phyloP scores from a whole-genome alignment of 805 yeast species.

The Isabelozyma gotoi region DNA sequence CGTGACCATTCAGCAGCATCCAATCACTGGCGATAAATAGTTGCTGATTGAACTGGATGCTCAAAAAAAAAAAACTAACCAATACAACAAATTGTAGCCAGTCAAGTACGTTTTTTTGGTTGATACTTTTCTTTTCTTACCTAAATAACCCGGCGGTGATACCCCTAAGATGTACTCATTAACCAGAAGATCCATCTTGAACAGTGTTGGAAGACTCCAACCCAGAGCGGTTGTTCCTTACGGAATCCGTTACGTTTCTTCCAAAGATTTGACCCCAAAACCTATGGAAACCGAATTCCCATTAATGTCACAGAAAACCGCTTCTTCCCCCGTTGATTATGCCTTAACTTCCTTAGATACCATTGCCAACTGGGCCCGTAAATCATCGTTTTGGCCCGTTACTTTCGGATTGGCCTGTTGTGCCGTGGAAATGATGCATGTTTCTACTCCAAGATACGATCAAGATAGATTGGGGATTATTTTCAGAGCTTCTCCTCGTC shows the following conservation, averaged over 20 bases:
- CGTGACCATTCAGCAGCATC: slow-evolving; percentile 11
- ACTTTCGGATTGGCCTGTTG: slow-evolving; percentile 91
- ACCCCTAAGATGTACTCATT: slow-evolving; percentile 29
- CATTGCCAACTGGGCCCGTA: slow-evolving; percentile 88
- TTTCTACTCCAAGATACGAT: slow-evolving; percentile 86
- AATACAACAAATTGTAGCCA: slow-evolving; percentile 2
- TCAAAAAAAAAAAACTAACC: slow-evolving; percentile 11
- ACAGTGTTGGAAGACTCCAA: slow-evolving; percentile 14
- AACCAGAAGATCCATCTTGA: slow-evolving; percentile 23
- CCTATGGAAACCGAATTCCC: slow-evolving; percentile 67
- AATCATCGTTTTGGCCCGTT: slow-evolving; percentile 91
- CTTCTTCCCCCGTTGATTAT: slow-evolving; percentile 64
- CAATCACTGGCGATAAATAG: slow-evolving; percentile 33
- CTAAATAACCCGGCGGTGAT: slow-evolving; percentile 1
- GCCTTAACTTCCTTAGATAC: slow-evolving; percentile 80
- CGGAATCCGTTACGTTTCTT: slow-evolving; percentile 26
- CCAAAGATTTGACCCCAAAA: slow-evolving; percentile 49
- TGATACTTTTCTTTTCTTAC: no score
- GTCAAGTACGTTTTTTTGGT: background rate
- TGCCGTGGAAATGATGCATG: slow-evolving; percentile 95
- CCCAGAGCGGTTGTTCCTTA: slow-evolving; percentile 14
- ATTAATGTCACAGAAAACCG: slow-evolving; percentile 61
- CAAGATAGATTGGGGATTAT: slow-evolving; percentile 90
- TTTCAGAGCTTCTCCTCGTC: slow-evolving; percentile 93
- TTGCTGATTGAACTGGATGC: slow-evolving; percentile 30